phyloP scores from a whole-genome alignment of 805 yeast species.

The Candida morakotiae region DNA sequence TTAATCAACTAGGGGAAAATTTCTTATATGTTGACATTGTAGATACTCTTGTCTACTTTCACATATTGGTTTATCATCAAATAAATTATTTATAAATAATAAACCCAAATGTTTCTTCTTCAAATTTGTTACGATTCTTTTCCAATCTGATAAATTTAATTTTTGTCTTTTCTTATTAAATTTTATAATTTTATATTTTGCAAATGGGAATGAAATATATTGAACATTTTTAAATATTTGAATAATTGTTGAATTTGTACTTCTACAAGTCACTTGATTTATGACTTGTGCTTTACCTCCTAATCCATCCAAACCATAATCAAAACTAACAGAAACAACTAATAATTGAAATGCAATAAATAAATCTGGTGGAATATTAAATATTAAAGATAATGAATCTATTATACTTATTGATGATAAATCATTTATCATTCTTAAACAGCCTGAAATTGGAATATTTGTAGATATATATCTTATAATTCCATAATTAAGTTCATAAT shows the following conservation, averaged over 20 bases:
- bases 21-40: no score
- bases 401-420: neutral
- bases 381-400: neutral
- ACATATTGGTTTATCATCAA: slow-evolving; percentile 8
- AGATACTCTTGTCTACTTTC: slow-evolving; percentile 5
- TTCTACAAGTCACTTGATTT: slow-evolving; percentile 3
- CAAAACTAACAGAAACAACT: slow-evolving; percentile 1
- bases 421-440: neutral
- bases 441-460: neutral
- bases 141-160: slow-evolving; percentile 4
- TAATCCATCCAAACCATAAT: slow-evolving; percentile 2
- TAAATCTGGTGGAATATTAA: slow-evolving; percentile 3
- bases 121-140: slow-evolving; percentile 1
- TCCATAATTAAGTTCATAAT: slow-evolving; percentile 1
- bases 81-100: slow-evolving; percentile 4
- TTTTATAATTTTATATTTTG: slow-evolving; percentile 4
- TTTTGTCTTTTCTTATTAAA: slow-evolving; percentile 1
- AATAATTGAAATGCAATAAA: slow-evolving; percentile 1
- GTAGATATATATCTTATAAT: neutral
- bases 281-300: neutral
- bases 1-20: no score
- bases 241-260: neutral
- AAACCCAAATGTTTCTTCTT: slow-evolving; percentile 8
- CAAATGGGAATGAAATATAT: slow-evolving; percentile 7
- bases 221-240: slow-evolving; percentile 7